Percentiles rank a stretch among this genome's conserved stretches.
Evolutionary conservation across 129 eudicot species (phyloP).

Genomic region (Flaveria brownii): DNA sequence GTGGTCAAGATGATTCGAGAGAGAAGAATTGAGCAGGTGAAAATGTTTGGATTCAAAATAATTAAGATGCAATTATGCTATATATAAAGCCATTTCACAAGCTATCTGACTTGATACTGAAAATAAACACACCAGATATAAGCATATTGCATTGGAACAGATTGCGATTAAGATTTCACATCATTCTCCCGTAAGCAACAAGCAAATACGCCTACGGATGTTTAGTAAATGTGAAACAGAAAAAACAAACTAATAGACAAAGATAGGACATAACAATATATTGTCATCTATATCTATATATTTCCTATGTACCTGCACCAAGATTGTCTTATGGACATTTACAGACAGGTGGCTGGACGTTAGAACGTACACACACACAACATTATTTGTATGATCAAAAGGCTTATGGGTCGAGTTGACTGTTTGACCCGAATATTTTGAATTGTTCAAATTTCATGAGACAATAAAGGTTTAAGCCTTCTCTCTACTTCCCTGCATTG

Average conservation of each 20-base stretch:
- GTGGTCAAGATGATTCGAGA: too few species aligned
- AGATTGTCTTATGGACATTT: slow-evolving; percentile 28
- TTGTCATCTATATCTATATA: slow-evolving; percentile 20
- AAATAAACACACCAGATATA: background rate
- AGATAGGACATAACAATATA: slow-evolving; percentile 7
- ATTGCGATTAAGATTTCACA: slow-evolving; percentile 24
- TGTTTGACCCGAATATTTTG: background rate
- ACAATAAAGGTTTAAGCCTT: slow-evolving; percentile 54
- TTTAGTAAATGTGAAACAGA: background rate
- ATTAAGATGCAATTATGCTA: too few species aligned
- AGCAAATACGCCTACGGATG: slow-evolving; percentile 24
- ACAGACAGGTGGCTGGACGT: slow-evolving; percentile 27
- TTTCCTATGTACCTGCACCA: slow-evolving; percentile 32
- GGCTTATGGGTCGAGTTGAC: slow-evolving; percentile 7
- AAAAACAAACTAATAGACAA: slow-evolving; percentile 19
- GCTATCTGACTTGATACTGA: background rate
- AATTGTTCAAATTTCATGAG: slow-evolving; percentile 25
- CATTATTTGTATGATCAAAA: slow-evolving; percentile 26
- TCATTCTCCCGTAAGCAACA: slow-evolving; percentile 25
- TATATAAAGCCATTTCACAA: too few species aligned
- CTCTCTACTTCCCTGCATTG: slow-evolving; percentile 65
- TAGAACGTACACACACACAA: slow-evolving; percentile 19
- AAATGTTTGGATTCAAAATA: too few species aligned
- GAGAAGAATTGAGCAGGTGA: too few species aligned
- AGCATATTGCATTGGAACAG: slow-evolving; percentile 3